Conservation (phyloP, 768 basidiomycete species). For the Xerocomus spinulosus region DNA sequence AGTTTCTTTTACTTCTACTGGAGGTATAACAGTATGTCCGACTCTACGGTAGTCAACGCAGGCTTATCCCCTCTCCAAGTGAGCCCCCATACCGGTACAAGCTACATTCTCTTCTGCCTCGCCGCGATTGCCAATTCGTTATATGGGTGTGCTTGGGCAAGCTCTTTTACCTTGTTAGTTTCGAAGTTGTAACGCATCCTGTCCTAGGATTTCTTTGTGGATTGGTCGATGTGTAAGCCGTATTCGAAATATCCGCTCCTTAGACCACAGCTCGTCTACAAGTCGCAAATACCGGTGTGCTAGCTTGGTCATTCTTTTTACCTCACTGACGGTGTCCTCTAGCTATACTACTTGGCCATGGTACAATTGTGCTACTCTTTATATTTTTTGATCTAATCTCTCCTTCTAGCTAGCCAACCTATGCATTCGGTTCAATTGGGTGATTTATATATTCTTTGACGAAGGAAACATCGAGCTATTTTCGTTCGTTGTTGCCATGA, state of each 20-base stretch:
- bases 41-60: background rate
- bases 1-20: conserved; percentile 73
- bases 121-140: conserved; percentile 56
- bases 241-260: conserved; percentile 56
- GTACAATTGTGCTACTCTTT: conserved; percentile 36
- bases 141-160: conserved; percentile 79
- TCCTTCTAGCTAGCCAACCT: conserved; percentile 60
- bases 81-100: conserved; percentile 38
- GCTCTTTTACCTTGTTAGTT: conserved; percentile 16
- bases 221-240: conserved; percentile 80
- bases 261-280: conserved; percentile 72
- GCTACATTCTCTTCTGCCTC: conserved; percentile 68
- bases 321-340: background rate
- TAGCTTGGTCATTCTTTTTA: background rate
- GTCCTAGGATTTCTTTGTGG: conserved; percentile 78
- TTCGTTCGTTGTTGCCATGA: conserved; percentile 59
- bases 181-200: background rate
- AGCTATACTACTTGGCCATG: conserved; percentile 79
- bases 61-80: conserved; percentile 4
- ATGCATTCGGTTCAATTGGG: conserved; percentile 76
- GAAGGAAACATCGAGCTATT: conserved; percentile 50
- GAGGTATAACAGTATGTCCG: conserved; percentile 54
- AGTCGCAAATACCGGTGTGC: conserved; percentile 53
- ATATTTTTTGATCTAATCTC: background rate
- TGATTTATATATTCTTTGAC: conserved; percentile 62